phyloP scores from a whole-genome alignment of 208 protist genomes.

The Trypanosoma conorhini region DNA sequence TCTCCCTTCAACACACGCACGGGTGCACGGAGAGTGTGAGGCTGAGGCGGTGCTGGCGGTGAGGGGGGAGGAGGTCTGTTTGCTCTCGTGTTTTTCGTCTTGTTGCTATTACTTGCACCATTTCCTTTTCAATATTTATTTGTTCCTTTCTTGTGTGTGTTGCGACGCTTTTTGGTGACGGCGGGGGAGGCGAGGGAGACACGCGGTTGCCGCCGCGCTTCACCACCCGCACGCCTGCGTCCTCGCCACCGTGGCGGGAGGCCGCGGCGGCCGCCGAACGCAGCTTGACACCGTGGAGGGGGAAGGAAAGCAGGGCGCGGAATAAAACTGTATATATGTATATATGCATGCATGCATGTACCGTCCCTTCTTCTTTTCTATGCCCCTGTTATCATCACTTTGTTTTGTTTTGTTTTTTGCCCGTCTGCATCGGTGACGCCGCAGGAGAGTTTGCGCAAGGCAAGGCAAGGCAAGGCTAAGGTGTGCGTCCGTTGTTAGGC shows the following conservation, averaged over 20 bases:
- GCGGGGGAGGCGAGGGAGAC: neutral
- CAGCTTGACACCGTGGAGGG: too few relatives aligned
- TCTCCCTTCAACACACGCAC: too few relatives aligned
- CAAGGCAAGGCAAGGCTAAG: neutral
- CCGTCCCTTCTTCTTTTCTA: constrained; percentile 22
- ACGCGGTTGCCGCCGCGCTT: too few relatives aligned
- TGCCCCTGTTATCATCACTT: neutral
- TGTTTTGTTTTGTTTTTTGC: constrained; percentile 20
- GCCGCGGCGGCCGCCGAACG: too few relatives aligned
- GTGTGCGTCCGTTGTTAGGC: neutral
- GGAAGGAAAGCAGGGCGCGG: too few relatives aligned
- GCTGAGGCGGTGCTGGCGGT: too few relatives aligned
- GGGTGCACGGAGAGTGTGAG: too few relatives aligned
- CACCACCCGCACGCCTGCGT: neutral
- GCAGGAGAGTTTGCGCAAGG: neutral
- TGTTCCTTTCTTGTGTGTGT: neutral
- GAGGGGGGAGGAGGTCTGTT: too few relatives aligned
- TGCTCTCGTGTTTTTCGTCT: neutral
- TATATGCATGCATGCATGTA: neutral
- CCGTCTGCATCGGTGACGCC: neutral
- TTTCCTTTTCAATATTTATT: neutral
- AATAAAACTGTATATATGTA: too few relatives aligned
- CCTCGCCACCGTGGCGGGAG: neutral
- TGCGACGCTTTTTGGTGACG: neutral
- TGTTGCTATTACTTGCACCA: neutral